Evolutionary conservation across 164 flowering plant species (phyloP).

Genomic region (Chloranthus sessilifolius): DNA sequence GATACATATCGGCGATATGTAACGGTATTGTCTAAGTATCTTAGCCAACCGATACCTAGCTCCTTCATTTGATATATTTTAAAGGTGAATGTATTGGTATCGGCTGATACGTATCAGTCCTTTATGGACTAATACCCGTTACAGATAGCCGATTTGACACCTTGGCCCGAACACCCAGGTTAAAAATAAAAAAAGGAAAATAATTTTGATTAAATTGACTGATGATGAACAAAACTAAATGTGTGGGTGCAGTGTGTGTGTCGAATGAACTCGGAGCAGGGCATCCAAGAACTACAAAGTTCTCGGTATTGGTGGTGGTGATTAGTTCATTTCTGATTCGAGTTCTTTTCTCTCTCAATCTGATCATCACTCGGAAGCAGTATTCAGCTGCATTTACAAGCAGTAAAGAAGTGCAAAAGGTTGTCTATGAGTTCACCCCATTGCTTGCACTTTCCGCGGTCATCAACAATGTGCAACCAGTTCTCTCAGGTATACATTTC

Average conservation of each 20-base stretch:
- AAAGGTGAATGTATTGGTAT: too few species aligned
- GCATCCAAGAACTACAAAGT: constrained; percentile 18
- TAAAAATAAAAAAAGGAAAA: too few species aligned
- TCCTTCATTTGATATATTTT: too few species aligned
- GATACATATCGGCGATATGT: too few species aligned
- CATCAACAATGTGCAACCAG: constrained; percentile 18
- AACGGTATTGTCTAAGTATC: too few species aligned
- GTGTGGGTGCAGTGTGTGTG: constrained; percentile 12
- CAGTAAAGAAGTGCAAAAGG: constrained; percentile 10
- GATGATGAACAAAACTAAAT: too few species aligned
- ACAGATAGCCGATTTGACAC: too few species aligned
- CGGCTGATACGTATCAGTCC: too few species aligned
- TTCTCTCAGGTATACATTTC: constrained; percentile 19
- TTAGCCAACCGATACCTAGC: too few species aligned
- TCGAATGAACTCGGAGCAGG: constrained; percentile 20
- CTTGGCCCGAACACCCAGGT: too few species aligned
- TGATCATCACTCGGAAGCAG: constrained; percentile 5
- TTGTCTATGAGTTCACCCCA: constrained; percentile 17
- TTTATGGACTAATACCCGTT: too few species aligned
- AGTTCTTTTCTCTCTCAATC: constrained; percentile 1
- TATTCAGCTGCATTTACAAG: constrained; percentile 12
- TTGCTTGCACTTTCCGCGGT: constrained; percentile 12
- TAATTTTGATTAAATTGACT: too few species aligned
- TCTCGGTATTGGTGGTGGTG: constrained; percentile 18
- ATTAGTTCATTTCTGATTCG: constrained; percentile 10